Base-by-base conservation (phyloP, 169 alveolate genomes). In the Cryptosporidium sp. region DNA sequence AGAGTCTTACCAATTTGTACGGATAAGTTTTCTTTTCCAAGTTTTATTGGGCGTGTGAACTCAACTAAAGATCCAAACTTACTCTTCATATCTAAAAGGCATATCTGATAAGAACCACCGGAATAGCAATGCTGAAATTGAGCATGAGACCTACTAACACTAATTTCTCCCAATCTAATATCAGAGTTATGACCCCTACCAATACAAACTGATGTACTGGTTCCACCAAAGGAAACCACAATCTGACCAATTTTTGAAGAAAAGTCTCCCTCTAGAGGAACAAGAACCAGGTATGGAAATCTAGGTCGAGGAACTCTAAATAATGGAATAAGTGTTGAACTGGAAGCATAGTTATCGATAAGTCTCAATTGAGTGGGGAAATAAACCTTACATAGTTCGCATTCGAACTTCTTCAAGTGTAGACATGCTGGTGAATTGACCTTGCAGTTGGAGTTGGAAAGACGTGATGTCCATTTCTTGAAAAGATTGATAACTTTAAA, bases 141-240 rank as follows among this genome's bases (percentile, higher is more conserved):
- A 21, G 96, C 91, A 84, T 94, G 96, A 7, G 70, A 56, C 58
- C 97, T 85, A 16, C 95, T 89, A 4, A 95, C 96, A 70, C 96
- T 93, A 14, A 95, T 95, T 80, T 95, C 97, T n/a, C 95, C 93
- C 26, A 95, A 91, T 53, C 96, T 72, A 18, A 95, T 93, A 60
- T 95, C 96, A 12, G 97, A 92, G 61, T 91, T 95, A 70, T 94
- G 95, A 1, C 97, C 96, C 69, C 97, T 91, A 2, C 97, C 97
- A 16, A 95, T 85, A 67, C 75, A 80, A 42, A 80, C 89, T 5
- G 67, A 37, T 18, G 67, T 45, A 39, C 67, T 44, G 29, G 89
- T 4, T 37, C 65, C 89, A 3, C 89, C 89, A n/a, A 80, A 80
- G 3, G 89, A 80, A 44, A 80, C 89, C 16, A 80, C 48, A 14